Evolutionary conservation across 768 basidiomycete genomes (phyloP).

Genomic region (Rhodotorula graminis): DNA sequence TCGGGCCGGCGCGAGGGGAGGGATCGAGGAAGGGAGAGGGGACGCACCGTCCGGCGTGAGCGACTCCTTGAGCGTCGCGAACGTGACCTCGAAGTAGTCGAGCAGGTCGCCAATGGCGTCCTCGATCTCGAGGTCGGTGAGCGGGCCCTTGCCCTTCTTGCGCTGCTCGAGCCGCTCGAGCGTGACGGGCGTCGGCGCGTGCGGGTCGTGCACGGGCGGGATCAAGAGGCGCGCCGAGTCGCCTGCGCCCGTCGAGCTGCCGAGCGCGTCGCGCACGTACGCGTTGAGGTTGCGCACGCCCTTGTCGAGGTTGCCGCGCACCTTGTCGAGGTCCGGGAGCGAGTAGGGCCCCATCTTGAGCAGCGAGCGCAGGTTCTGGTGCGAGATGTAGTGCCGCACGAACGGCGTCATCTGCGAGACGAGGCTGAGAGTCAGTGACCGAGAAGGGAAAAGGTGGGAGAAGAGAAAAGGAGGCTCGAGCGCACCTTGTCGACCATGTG

Average conservation of each 20-base stretch:
- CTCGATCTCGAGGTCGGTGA: constrained; percentile 91
- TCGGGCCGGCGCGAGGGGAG: accelerated
- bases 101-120: constrained; percentile 83
- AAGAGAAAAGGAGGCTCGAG: not conserved
- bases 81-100: constrained; percentile 91
- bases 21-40: not conserved
- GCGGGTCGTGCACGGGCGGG: constrained; percentile 48
- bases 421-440: not conserved
- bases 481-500: constrained; percentile 93
- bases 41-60: constrained; percentile 74
- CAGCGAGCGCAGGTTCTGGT: constrained; percentile 36
- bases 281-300: constrained; percentile 60
- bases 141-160: constrained; percentile 47
- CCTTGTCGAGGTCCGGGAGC: constrained; percentile 76
- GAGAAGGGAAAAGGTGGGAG: too few relatives aligned
- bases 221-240: constrained; percentile 23
- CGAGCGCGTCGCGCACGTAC: constrained; percentile 35
- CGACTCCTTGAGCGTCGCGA: constrained; percentile 82
- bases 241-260: constrained; percentile 23
- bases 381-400: constrained; percentile 52
- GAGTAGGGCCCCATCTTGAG: constrained; percentile 41
- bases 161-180: constrained; percentile 48
- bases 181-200: constrained; percentile 67
- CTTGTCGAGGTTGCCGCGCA: constrained; percentile 60
- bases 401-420: constrained; percentile 78